Evolutionary conservation across 2,329 filamentous ascomycete genomes (phyloP).

Genomic region (Byssothecium circinans): DNA sequence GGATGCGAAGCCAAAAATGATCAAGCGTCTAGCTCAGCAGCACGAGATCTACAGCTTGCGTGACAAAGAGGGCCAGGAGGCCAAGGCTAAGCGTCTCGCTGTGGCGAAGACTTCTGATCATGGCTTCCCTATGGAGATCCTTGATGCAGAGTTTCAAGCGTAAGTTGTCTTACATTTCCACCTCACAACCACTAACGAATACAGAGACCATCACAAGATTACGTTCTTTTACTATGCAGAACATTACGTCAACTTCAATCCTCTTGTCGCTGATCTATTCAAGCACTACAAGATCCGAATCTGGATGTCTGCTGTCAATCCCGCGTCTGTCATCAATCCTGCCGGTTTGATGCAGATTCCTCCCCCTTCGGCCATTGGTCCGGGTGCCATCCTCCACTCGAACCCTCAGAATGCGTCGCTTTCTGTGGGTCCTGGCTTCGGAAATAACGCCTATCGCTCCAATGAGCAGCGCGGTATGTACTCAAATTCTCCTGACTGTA

Average conservation of each 20-base stretch:
- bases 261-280: slow-evolving; percentile 93
- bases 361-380: slow-evolving; percentile 43
- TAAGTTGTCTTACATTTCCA: slow-evolving; percentile 54
- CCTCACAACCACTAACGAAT: slow-evolving; percentile 20
- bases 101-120: slow-evolving; percentile 97
- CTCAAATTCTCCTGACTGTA: background rate
- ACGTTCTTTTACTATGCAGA: slow-evolving; percentile 99
- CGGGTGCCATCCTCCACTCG: slow-evolving; percentile 38
- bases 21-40: slow-evolving; percentile 88
- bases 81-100: slow-evolving; percentile 94
- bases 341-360: slow-evolving; percentile 36
- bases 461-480: slow-evolving; percentile 34
- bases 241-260: slow-evolving; percentile 98
- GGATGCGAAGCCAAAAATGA: slow-evolving; percentile 92
- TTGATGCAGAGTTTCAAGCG: slow-evolving; percentile 99
- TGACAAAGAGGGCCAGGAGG: slow-evolving; percentile 96
- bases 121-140: slow-evolving; percentile 94
- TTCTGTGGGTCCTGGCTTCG: slow-evolving; percentile 39
- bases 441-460: slow-evolving; percentile 25
- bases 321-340: slow-evolving; percentile 72
- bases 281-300: slow-evolving; percentile 99
- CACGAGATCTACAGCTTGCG: slow-evolving; percentile 87
- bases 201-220: slow-evolving; percentile 96
- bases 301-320: slow-evolving; percentile 99
- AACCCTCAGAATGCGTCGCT: slow-evolving; percentile 21